Conservation (phyloP, 2,329 filamentous ascomycete genomes). For the Fusarium clavum region DNA sequence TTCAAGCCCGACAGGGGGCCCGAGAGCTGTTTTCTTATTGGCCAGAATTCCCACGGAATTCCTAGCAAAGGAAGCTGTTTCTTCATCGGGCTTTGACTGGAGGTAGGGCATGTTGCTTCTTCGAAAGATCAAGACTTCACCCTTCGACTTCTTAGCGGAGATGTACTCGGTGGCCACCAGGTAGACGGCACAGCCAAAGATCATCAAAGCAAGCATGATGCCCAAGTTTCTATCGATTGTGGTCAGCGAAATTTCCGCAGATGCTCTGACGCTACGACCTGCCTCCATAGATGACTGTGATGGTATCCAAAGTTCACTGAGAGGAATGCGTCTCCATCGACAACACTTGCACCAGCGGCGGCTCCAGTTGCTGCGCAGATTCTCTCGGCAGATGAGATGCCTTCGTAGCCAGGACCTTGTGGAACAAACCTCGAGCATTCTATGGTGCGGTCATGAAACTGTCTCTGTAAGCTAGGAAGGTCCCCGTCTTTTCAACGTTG, state of each 20-base stretch:
- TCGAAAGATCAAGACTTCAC: conserved; percentile 70
- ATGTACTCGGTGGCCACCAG: conserved; percentile 62
- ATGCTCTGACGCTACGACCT: too few relatives aligned
- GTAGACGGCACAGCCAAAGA: conserved; percentile 61
- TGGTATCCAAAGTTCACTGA: conserved; percentile 65
- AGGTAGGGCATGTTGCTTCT: conserved; percentile 50
- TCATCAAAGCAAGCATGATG: conserved; percentile 63
- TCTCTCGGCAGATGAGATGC: conserved; percentile 58
- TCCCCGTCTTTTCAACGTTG: too few relatives aligned
- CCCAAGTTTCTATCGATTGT: conserved; percentile 51
- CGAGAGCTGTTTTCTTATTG: too few relatives aligned
- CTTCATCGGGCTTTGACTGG: conserved; percentile 10
- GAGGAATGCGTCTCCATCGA: conserved; percentile 72
- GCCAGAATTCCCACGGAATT: too few relatives aligned
- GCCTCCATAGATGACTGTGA: conserved; percentile 66
- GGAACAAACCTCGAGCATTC: conserved; percentile 65
- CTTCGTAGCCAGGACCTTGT: conserved; percentile 45
- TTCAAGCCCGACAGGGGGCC: conserved; percentile 29
- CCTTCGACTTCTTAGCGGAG: conserved; percentile 65
- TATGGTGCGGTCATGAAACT: conserved; percentile 62
- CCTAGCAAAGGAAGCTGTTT: conserved; percentile 21
- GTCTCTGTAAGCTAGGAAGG: too few relatives aligned
- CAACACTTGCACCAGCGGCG: conserved; percentile 61
- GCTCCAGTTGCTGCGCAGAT: conserved; percentile 67
- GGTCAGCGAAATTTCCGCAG: too few relatives aligned